Evolutionary conservation across 225 moss, liverwort and hornwort genomes (phyloP).

Genomic region (Anthoceros angustus): DNA sequence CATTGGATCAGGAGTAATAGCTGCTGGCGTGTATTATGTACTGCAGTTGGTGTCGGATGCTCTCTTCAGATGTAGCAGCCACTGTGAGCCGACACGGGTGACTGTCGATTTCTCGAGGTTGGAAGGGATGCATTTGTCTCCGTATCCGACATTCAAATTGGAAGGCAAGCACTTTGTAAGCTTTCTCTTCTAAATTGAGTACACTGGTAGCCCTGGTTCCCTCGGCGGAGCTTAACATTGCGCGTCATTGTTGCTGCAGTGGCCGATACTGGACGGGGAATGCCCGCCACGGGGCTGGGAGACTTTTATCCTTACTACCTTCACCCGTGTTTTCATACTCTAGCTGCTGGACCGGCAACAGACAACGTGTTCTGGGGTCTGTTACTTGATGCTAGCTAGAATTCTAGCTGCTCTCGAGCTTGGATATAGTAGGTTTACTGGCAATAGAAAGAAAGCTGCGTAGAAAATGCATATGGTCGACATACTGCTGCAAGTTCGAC

Average conservation of each 20-base stretch:
- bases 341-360: neutral
- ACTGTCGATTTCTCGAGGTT: neutral
- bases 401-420: too few relatives aligned
- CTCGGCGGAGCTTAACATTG: neutral
- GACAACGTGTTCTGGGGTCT: slow-evolving; percentile 1
- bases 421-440: too few relatives aligned
- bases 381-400: neutral
- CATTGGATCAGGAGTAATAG: neutral
- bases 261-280: neutral
- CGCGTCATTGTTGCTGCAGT: neutral
- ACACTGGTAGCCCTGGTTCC: too few relatives aligned
- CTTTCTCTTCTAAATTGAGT: neutral
- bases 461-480: too few relatives aligned
- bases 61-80: neutral
- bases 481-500: too few relatives aligned
- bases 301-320: slow-evolving; percentile 2
- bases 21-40: neutral
- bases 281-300: neutral
- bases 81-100: neutral
- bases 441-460: too few relatives aligned
- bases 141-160: neutral
- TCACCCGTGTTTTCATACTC: neutral
- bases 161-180: neutral
- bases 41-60: slow-evolving; percentile 3
- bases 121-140: neutral